phyloP scores from a whole-genome alignment of 179 eudicot species.

The Beta lomatogona region DNA sequence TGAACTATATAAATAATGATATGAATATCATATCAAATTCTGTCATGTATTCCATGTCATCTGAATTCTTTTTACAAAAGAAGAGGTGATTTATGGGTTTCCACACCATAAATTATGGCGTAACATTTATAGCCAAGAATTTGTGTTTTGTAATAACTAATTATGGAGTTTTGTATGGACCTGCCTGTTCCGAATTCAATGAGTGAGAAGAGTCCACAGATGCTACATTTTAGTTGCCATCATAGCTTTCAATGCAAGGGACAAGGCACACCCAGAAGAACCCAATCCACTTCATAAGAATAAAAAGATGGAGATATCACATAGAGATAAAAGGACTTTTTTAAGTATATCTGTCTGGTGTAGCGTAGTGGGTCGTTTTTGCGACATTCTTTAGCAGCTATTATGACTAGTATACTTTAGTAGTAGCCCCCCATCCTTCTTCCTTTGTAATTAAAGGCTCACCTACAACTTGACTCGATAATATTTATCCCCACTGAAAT shows the following conservation, averaged over 20 bases:
- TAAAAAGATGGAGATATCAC: background rate
- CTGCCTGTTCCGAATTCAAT: background rate
- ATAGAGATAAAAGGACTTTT: background rate
- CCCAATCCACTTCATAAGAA: background rate
- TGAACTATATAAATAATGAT: too few relatives aligned
- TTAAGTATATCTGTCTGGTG: background rate
- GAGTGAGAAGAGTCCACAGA: background rate
- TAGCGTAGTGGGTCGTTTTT: slow-evolving; percentile 24
- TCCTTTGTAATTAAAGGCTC: slow-evolving; percentile 1
- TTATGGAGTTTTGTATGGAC: background rate
- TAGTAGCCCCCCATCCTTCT: background rate
- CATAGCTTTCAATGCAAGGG: background rate
- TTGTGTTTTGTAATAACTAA: too few relatives aligned
- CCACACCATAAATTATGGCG: too few relatives aligned
- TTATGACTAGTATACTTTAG: slow-evolving; percentile 10
- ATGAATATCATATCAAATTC: too few relatives aligned
- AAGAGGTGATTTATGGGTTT: too few relatives aligned
- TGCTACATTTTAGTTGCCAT: background rate
- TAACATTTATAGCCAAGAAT: too few relatives aligned
- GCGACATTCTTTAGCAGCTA: slow-evolving; percentile 30
- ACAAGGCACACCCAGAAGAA: background rate
- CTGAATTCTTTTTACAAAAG: too few relatives aligned
- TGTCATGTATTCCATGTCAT: too few relatives aligned
- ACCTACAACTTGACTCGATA: background rate
- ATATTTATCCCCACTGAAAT: background rate